Conservation (phyloP, 148 eudicot species). For the Arbutus unedo region DNA sequence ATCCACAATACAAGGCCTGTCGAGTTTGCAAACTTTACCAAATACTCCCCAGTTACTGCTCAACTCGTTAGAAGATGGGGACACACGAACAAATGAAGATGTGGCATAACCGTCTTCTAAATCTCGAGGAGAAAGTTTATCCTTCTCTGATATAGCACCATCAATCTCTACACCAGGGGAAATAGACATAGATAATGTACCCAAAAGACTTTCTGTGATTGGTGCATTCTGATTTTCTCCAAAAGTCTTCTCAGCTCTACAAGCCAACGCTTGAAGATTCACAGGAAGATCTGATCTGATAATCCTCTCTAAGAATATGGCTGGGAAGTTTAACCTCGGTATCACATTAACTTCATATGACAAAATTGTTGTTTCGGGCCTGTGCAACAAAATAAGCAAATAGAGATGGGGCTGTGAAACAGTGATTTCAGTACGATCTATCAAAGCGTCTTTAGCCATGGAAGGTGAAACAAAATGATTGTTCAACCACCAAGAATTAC, state of each 20-base stretch:
- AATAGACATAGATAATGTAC: conserved; percentile 20
- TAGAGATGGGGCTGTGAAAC: not conserved
- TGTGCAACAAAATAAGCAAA: conserved; percentile 22
- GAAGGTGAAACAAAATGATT: not conserved
- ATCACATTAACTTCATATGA: conserved; percentile 94
- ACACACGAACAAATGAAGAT: conserved; percentile 39
- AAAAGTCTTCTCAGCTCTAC: conserved; percentile 72
- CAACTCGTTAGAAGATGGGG: conserved; percentile 50
- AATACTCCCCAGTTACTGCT: conserved; percentile 80
- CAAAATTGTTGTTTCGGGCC: conserved; percentile 55
- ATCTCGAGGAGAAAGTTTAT: conserved; percentile 31
- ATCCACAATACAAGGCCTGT: conserved; percentile 75
- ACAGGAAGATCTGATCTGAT: conserved; percentile 95
- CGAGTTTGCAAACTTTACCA: conserved; percentile 73
- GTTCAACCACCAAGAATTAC: not conserved
- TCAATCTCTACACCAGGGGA: conserved; percentile 26
- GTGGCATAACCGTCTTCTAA: conserved; percentile 37
- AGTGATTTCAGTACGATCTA: not conserved
- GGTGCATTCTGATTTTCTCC: conserved; percentile 42
- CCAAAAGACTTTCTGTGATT: conserved; percentile 17
- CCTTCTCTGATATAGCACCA: conserved; percentile 21
- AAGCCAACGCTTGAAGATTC: conserved; percentile 91
- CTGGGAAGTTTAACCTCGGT: conserved; percentile 87
- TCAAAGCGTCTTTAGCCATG: not conserved
- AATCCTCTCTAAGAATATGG: conserved; percentile 93